A percentile compares a stretch with the other conserved stretches of the same genome.
These are phyloP conservation scores for Petasospora fabianii DNA, from an alignment of 1,139 yeast species.

Conservation along the genomic window DNA sequence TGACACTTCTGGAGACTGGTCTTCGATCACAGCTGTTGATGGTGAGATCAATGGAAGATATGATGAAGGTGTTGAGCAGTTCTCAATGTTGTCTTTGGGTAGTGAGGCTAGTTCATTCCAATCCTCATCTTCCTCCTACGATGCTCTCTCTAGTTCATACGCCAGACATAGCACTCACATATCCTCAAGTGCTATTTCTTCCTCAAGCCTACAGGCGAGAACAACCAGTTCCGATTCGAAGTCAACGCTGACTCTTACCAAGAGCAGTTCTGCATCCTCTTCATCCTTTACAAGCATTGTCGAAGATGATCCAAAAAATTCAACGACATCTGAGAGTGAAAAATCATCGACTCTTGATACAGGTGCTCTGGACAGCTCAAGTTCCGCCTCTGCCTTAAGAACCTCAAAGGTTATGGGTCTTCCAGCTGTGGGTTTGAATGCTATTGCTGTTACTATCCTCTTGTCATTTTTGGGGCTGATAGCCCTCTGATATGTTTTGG, in stretches of 20 bases:
- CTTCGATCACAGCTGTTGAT: constrained; percentile 58
- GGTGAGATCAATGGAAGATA: constrained; percentile 66
- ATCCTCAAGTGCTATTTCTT: constrained; percentile 4
- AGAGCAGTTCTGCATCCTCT: too few species aligned
- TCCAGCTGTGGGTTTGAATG: constrained; percentile 8
- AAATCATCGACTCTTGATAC: constrained; percentile 1
- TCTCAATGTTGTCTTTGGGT: constrained; percentile 37
- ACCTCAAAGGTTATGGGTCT: constrained; percentile 1
- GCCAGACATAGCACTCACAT: constrained; percentile 12
- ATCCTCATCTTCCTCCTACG: constrained; percentile 2
- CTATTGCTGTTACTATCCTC: constrained; percentile 1
- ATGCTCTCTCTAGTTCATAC: constrained; percentile 10
- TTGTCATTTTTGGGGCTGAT: too few species aligned
- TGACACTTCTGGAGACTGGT: constrained; percentile 64
- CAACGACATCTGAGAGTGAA: not conserved
- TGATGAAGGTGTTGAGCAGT: constrained; percentile 46
- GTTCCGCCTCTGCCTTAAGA: constrained; percentile 9
- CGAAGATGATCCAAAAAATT: not conserved
- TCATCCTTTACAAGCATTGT: not conserved
- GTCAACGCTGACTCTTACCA: too few species aligned
- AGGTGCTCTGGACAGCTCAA: constrained; percentile 10
- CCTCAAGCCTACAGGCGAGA: constrained; percentile 4
- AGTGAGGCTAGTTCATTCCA: constrained; percentile 13
- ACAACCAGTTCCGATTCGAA: not conserved
- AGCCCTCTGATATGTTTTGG: too few species aligned